Conservation (phyloP, 2,329 filamentous ascomycete species). For the Xylaria sp. region DNA sequence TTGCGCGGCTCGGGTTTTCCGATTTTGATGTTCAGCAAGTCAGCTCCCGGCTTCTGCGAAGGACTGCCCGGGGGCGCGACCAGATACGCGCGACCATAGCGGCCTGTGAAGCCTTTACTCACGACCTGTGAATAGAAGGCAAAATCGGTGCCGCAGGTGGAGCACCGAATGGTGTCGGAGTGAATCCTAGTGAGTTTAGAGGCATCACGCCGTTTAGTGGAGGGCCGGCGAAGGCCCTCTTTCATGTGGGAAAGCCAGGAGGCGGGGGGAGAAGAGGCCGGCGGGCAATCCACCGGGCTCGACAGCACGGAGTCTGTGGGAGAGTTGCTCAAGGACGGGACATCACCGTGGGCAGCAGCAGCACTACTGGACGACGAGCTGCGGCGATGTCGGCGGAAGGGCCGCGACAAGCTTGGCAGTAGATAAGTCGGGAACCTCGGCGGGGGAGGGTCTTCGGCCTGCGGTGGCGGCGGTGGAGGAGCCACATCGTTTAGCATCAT, state of each 20-base stretch:
- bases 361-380: constrained; percentile 50
- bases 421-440: constrained; percentile 64
- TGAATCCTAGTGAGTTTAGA: constrained; percentile 55
- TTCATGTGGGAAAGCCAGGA: constrained; percentile 43
- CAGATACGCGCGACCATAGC: constrained; percentile 72
- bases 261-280: constrained; percentile 41
- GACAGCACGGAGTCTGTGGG: constrained; percentile 50
- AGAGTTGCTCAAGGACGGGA: constrained; percentile 53
- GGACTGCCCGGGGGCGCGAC: constrained; percentile 57
- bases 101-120: constrained; percentile 73
- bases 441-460: constrained; percentile 34
- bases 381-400: constrained; percentile 57
- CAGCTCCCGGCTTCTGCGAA: constrained; percentile 28
- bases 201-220: constrained; percentile 32
- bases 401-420: constrained; percentile 62
- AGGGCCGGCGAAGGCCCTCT: constrained; percentile 32
- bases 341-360: constrained; percentile 40
- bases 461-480: constrained; percentile 23
- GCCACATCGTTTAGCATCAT: constrained; percentile 45
- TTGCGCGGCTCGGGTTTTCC: constrained; percentile 66
- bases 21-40: constrained; percentile 66
- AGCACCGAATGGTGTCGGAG: constrained; percentile 69
- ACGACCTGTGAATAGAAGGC: constrained; percentile 71
- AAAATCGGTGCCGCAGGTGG: constrained; percentile 68
- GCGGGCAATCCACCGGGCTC: constrained; percentile 42